phyloP scores from a whole-genome alignment of 1,284 basidiomycete species.

The Ceratobasidium sp. region DNA sequence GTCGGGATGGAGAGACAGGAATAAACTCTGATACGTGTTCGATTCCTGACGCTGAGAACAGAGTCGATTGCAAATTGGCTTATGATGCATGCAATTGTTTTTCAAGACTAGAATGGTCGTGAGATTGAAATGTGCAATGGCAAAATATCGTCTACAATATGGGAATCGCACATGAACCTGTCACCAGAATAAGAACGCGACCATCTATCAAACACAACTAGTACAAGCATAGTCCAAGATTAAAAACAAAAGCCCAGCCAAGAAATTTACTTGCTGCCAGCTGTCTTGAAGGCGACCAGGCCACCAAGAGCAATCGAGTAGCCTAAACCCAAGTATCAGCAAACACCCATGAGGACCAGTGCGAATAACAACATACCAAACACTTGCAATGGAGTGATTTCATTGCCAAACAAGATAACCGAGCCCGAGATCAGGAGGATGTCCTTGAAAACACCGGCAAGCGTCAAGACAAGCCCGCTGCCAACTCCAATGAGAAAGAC shows the following conservation, averaged over 20 bases:
- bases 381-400: slow-evolving; percentile 84
- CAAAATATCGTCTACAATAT: slow-evolving; percentile 34
- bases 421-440: slow-evolving; percentile 92
- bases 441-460: slow-evolving; percentile 96
- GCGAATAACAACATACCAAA: slow-evolving; percentile 64
- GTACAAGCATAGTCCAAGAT: slow-evolving; percentile 20
- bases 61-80: slow-evolving; percentile 9
- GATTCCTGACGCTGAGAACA: slow-evolving; percentile 15
- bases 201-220: slow-evolving; percentile 32
- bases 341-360: slow-evolving; percentile 37
- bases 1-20: background rate
- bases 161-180: slow-evolving; percentile 15
- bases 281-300: slow-evolving; percentile 80
- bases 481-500: slow-evolving; percentile 93
- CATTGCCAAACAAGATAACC: slow-evolving; percentile 81
- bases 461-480: slow-evolving; percentile 86
- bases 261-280: slow-evolving; percentile 64
- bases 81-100: background rate
- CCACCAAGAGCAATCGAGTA: slow-evolving; percentile 85
- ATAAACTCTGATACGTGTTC: slow-evolving; percentile 15
- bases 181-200: slow-evolving; percentile 12
- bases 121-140: slow-evolving; percentile 5
- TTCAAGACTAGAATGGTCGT: slow-evolving; percentile 18
- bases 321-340: slow-evolving; percentile 53
- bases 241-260: background rate